Evolutionary conservation across 2,329 filamentous ascomycete species (phyloP), one percentile per base, ranked within the genome.

Genomic region (Sclerotinia subarctica): DNA sequence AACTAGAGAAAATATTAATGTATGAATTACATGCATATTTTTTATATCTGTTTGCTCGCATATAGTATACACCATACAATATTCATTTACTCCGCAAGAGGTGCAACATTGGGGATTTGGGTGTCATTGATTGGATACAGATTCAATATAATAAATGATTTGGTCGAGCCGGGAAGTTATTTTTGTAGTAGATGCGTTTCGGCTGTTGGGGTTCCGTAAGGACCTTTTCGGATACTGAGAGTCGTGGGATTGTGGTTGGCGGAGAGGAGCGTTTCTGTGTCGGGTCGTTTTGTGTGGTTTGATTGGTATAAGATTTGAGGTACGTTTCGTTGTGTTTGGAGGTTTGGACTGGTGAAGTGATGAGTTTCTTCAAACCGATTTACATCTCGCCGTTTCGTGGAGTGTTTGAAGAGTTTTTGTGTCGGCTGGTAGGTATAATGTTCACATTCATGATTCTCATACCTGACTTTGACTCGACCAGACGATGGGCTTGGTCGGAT

Each of bases 1-100:
- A 35, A 5, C 15, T 15, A 5, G 13, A 56, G 53, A n/a, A 38
- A 1, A 42, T 42, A 17, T 42, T 13, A 42, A 47, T n/a, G 17
- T 47, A 47, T 24, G 47, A 11, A n/a, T n/a, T n/a, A n/a, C n/a
- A 21, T 49, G 21, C n/a, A n/a, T 21, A 5, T 8, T 8, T 38
- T 51, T 38, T 19, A 62, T 38, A 24, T 35, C 15, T n/a, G 17
- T 24, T 60, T 47, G 46, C 29, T 24, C 17, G 35, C 53, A 38
- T 17, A 17, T 13, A 42, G 0, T 42, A n/a, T 38, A 56, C 32
- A 56, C 21, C 53, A 38, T 62, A 49, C 46, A 38, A 32, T 29
- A 62, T 62, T 51, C 29, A 26, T 38, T 51, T 62, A 51, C 32
- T 62, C 59, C 59, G 59, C 29, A 38, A 62, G 46, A 62, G 19